Evolutionary conservation across 2,329 filamentous ascomycete species (phyloP), one percentile per base, ranked within the genome.

Genomic region (Bipolaris cookei): DNA sequence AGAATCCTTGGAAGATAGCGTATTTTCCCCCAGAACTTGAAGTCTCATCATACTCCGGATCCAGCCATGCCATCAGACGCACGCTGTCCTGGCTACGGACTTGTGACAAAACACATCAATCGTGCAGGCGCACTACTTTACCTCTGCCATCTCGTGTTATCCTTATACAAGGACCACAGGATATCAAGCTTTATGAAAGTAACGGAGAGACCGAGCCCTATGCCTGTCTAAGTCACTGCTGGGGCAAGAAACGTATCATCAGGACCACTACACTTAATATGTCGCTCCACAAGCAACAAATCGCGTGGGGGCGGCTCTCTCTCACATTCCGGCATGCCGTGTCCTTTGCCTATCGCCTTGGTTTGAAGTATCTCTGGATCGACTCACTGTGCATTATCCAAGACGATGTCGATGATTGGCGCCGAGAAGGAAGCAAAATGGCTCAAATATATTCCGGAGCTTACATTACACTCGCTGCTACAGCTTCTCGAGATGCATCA

Each of bases 301-400:
- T 64, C 5, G 23, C 53, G 10, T 64, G 56, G 56, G 11, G 35
- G 3, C 25, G 16, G 2, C 4, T 64, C 3, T 56, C 61, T 10
- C 53, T 18, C 34, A 58, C 57, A n/a, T 65, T 62, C 42, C 54
- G 58, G 28, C 54, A 65, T 25, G 63, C 63, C 0, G 50, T 64
- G 23, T 46, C 53, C 16, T 55, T 57, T 23, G 51, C 55, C 4
- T 51, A 28, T 4, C 45, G 52, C 11, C 54, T 65, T n/a, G 54
- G 51, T n/a, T 53, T 58, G 28, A 35, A 48, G 16, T 63, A 64
- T 21, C 35, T 67, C 14, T 67, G 65, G 65, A 66, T 67, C 35
- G 62, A 63, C 37, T 56, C 54, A 6, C 46, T 63, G 3, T 64
- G 60, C 25, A 63, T 63, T 32, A 46, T 68, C 4, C 65, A 68